Evolutionary conservation across 164 flowering plant genomes (phyloP).

Genomic region (Kalanchoe fedtschenkoi): DNA sequence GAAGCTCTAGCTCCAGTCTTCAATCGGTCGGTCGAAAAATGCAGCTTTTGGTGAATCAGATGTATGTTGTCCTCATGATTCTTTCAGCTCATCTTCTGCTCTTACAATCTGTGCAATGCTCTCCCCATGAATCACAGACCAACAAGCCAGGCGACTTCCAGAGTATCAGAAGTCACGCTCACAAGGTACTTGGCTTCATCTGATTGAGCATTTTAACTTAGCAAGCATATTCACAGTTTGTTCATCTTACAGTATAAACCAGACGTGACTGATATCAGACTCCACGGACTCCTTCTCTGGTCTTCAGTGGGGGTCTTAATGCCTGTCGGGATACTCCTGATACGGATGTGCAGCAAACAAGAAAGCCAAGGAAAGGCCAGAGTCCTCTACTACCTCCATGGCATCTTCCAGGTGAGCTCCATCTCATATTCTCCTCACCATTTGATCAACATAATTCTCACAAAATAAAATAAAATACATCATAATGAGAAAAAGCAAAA

Average conservation of each 20-base stretch:
- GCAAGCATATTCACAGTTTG: not conserved
- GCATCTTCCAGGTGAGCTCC: constrained; percentile 48
- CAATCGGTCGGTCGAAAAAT: not conserved
- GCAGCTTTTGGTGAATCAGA: not conserved
- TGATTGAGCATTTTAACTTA: not conserved
- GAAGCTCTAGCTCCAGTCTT: not conserved
- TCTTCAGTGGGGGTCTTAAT: constrained; percentile 69
- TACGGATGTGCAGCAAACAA: constrained; percentile 43
- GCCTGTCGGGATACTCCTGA: constrained; percentile 64
- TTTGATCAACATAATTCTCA: not conserved
- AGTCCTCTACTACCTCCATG: constrained; percentile 55
- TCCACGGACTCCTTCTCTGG: constrained; percentile 72
- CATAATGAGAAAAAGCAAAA: not conserved
- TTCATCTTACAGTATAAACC: constrained; percentile 11
- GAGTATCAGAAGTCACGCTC: constrained; percentile 11
- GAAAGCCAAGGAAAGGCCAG: constrained; percentile 21
- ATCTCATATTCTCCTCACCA: not conserved
- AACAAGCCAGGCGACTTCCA: not conserved
- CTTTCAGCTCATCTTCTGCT: constrained; percentile 13
- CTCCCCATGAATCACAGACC: constrained; percentile 14
- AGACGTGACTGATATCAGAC: constrained; percentile 24
- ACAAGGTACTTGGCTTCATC: constrained; percentile 21
- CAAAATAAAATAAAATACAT: not conserved
- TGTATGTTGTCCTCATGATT: not conserved
- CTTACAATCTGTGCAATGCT: constrained; percentile 17